Evolutionary conservation across 352 stramenopile species (phyloP), one percentile per base, ranked within the genome.

Genomic region (Peronospora farinosa): DNA sequence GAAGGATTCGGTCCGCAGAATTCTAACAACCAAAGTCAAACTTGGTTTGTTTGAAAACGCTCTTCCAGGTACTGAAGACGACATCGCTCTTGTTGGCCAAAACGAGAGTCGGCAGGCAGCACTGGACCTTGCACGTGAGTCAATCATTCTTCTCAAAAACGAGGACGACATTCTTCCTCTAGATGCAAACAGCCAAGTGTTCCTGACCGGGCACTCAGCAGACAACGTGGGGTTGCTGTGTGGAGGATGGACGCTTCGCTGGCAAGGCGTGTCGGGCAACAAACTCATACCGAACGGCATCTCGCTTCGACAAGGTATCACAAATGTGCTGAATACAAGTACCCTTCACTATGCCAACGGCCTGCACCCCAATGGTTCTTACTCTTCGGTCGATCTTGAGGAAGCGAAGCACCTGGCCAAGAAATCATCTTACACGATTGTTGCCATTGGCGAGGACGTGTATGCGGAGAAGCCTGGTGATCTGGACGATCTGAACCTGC

Each of bases 401-500:
- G 42, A 63, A 21, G 65, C 70, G 16, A 69, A 68, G 16, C 57
- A 40, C 12, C 39, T 17, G 45, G 65, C 56, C 15, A 21, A 13
- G 6, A 13, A 31, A 37, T 52, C 72, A 0, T 41, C 49, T 7
- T 77, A 84, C 57, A 88, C 83, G 0, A 73, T 95, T 25, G 51
- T 92, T 6, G 78, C 69, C 27, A 75, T 96, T 16, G 87, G 87
- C 42, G 87, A 96, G 60, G 47, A 28, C 10, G 52, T 66, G 13
- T 96, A 95, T 54, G 73, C 86, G 1, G 87, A 96, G 55, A 96
- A 95, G 33, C 75, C 72, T 15, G 87, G 87, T 9, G 87, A 96
- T 60, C 71, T 96, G 7, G 58, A 88, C n/a, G 76, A 95, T 47
- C 49, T 94, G 13, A 69, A 69, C 3, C 63, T 95, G 16, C 76